These are phyloP conservation scores for Geotrichum siamense DNA, from an alignment of 1,139 yeast species.

Conservation along the genomic window DNA sequence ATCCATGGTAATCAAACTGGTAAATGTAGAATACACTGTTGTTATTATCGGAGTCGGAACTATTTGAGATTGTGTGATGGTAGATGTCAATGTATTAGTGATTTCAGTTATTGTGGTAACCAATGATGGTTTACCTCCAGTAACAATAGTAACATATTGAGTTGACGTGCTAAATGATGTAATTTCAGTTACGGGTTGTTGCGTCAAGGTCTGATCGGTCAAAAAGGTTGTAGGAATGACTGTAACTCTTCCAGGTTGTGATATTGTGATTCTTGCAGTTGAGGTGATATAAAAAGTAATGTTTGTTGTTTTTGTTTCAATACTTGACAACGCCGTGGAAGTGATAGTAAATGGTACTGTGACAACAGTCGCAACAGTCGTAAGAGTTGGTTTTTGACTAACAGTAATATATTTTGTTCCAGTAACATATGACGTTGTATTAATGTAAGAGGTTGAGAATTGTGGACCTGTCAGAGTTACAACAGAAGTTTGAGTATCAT, in stretches of 20 bases:
- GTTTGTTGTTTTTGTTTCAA: background rate
- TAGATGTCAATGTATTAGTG: background rate
- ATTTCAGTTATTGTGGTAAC: background rate
- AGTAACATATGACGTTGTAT: background rate
- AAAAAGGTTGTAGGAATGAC: background rate
- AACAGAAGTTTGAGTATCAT: background rate
- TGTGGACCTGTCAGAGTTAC: background rate
- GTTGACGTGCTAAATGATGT: background rate
- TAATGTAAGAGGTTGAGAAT: background rate
- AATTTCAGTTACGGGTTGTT: background rate
- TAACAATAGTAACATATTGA: background rate
- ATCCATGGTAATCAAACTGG: background rate
- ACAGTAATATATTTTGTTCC: conserved; percentile 2
- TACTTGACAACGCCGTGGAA: background rate
- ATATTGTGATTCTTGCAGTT: background rate
- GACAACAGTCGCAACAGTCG: background rate
- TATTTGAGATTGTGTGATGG: background rate
- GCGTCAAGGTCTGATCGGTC: background rate
- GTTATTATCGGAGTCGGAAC: background rate
- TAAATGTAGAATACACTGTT: background rate
- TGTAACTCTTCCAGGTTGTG: background rate
- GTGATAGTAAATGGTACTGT: background rate
- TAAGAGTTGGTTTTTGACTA: background rate
- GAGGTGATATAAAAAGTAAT: background rate
- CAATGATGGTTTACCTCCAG: background rate